These are phyloP conservation scores for Malus fusca DNA, from an alignment of 306 rosid species.

Conservation along the genomic window DNA sequence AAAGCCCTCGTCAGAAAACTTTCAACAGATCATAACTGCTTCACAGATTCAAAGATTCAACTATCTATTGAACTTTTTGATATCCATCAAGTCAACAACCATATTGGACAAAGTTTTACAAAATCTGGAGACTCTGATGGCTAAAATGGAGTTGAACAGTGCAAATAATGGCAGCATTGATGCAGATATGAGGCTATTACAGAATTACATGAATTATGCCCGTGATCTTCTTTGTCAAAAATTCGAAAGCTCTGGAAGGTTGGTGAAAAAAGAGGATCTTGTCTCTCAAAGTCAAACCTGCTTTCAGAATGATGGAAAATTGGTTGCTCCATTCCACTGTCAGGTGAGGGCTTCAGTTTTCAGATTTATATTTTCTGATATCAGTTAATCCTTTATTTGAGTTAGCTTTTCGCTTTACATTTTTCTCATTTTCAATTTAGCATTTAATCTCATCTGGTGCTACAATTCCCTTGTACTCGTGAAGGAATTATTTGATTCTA, in stretches of 20 bases:
- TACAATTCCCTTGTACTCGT: not conserved
- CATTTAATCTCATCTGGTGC: not conserved
- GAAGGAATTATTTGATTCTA: not conserved
- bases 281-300: constrained; percentile 29
- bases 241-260: constrained; percentile 16
- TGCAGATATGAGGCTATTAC: constrained; percentile 39
- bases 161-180: constrained; percentile 23
- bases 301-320: constrained; percentile 26
- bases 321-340: constrained; percentile 21
- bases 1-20: constrained; percentile 50
- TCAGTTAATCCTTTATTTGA: not conserved
- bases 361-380: not conserved
- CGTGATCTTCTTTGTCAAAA: constrained; percentile 38
- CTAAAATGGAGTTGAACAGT: constrained; percentile 24
- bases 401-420: not conserved
- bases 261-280: constrained; percentile 27
- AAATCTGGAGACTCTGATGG: constrained; percentile 41
- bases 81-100: constrained; percentile 47
- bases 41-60: constrained; percentile 68
- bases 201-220: constrained; percentile 40
- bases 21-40: constrained; percentile 42
- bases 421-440: not conserved
- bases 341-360: constrained; percentile 45
- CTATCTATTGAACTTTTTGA: constrained; percentile 60
- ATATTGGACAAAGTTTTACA: constrained; percentile 65